Evolutionary conservation across 768 basidiomycete genomes (phyloP).

Genomic region (Suillus sp.): DNA sequence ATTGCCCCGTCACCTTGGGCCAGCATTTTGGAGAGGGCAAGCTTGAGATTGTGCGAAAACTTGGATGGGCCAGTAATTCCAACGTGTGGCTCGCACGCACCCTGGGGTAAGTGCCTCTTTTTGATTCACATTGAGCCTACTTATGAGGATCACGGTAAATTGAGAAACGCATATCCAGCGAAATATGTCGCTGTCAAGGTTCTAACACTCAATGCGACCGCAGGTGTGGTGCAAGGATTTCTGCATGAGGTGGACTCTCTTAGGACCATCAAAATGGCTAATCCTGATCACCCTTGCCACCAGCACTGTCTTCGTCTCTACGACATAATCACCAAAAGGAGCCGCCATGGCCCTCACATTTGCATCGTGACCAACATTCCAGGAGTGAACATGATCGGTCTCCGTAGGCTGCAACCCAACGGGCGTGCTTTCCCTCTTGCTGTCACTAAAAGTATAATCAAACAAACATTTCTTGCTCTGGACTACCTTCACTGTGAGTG

Average conservation of each 20-base stretch:
- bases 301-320: slow-evolving; percentile 15
- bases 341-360: slow-evolving; percentile 19
- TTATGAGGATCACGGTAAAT: not conserved
- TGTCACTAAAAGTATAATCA: slow-evolving; percentile 22
- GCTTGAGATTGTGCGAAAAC: not conserved
- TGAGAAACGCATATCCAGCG: not conserved
- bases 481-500: slow-evolving; percentile 32
- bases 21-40: not conserved
- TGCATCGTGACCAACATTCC: slow-evolving; percentile 17
- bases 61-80: slow-evolving; percentile 8
- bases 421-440: not conserved
- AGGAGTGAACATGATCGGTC: slow-evolving; percentile 7
- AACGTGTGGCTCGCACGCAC: slow-evolving; percentile 10
- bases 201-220: not conserved
- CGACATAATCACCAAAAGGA: slow-evolving; percentile 10
- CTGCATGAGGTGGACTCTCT: not conserved
- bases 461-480: slow-evolving; percentile 31
- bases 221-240: not conserved
- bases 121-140: not conserved
- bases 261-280: slow-evolving; percentile 6
- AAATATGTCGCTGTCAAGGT: slow-evolving; percentile 4
- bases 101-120: not conserved
- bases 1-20: not conserved
- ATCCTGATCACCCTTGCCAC: slow-evolving; percentile 15
- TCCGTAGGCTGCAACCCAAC: slow-evolving; percentile 10